Evolutionary conservation across 371 early-diverging fungal genomes (phyloP), one percentile per base, ranked within the genome.

Genomic region (Rhizomucor miehei): DNA sequence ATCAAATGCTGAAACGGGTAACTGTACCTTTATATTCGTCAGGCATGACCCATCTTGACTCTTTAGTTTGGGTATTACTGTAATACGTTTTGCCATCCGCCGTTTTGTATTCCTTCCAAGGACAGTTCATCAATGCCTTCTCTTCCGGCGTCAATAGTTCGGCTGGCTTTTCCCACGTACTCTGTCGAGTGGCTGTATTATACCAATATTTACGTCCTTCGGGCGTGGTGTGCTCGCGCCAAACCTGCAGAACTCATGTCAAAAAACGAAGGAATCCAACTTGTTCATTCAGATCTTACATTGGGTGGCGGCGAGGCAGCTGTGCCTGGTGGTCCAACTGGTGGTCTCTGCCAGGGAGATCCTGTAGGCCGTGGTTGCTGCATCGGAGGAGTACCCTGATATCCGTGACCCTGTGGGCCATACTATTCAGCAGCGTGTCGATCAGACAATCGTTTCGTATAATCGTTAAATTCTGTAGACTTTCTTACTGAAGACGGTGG

Each of bases 131-230:
- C 52, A 91, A 69, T 39, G 87, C 88, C 59, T 73, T 69, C 84
- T 97, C 95, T 57, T 85, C 82, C 17, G 86, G 83, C 3, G 92
- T 86, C 66, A 92, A 88, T 12, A 96, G 80, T 57, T 91, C 95
- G 53, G 91, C 89, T 14, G 98, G 98, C 67, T 95, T 95, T 57
- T 96, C 94, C 97, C 97, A 97, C 6, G 86, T 84, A 51, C 88
- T 93, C 60, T 81, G 78, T 59, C 86, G 84, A 14, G 96, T 93
- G 12, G 69, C 59, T 21, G 79, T 74, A 63, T 97, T 92, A 76
- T 77, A 93, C 73, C 90, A 96, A 71, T 96, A 95, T 23, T 75
- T 79, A 46, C 87, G 79, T 14, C 94, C 94, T 71, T 93, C 92
- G 21, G 87, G 75, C 44, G 87, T 86, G 19, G 77, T 81, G 63